Conservation (phyloP, 1,139 yeast genomes). For the Candida sojae region DNA sequence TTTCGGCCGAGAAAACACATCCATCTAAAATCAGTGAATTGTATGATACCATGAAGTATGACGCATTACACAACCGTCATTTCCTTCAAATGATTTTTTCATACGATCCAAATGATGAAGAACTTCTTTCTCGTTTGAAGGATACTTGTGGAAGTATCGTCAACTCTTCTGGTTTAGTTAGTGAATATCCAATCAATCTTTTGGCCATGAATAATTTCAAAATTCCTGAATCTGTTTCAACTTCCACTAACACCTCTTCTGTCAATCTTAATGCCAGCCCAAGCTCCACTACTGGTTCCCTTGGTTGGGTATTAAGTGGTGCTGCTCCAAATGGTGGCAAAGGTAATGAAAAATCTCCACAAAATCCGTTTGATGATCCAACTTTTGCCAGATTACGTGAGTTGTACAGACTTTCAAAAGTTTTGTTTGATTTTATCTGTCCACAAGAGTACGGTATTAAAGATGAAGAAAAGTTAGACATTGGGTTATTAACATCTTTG, state of each 20-base stretch:
- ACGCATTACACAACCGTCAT: conserved; percentile 91
- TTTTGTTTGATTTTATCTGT: conserved; percentile 92
- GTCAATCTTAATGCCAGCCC: conserved; percentile 30
- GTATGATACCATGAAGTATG: conserved; percentile 98
- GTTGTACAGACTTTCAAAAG: conserved; percentile 85
- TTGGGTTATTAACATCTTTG: conserved; percentile 89
- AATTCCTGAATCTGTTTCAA: conserved; percentile 34
- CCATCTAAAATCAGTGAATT: conserved; percentile 96
- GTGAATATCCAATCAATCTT: conserved; percentile 78
- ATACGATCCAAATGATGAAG: conserved; percentile 60
- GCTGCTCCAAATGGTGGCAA: conserved; percentile 21
- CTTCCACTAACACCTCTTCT: conserved; percentile 24
- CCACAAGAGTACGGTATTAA: conserved; percentile 99
- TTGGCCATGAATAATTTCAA: conserved; percentile 77
- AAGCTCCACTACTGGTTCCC: conserved; percentile 58
- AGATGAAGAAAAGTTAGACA: conserved; percentile 92
- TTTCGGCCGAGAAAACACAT: conserved; percentile 92
- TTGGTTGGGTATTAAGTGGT: conserved; percentile 74
- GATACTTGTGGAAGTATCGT: conserved; percentile 52
- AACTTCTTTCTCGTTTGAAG: conserved; percentile 36
- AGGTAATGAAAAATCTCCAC: conserved; percentile 9
- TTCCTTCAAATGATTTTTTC: conserved; percentile 82
- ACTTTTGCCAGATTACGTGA: conserved; percentile 83
- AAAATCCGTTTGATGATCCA: conserved; percentile 78
- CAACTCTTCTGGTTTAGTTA: conserved; percentile 65